Evolutionary conservation across 352 stramenopile genomes (phyloP), one percentile per base, ranked within the genome.

Genomic region (Pseudoperonospora humuli): DNA sequence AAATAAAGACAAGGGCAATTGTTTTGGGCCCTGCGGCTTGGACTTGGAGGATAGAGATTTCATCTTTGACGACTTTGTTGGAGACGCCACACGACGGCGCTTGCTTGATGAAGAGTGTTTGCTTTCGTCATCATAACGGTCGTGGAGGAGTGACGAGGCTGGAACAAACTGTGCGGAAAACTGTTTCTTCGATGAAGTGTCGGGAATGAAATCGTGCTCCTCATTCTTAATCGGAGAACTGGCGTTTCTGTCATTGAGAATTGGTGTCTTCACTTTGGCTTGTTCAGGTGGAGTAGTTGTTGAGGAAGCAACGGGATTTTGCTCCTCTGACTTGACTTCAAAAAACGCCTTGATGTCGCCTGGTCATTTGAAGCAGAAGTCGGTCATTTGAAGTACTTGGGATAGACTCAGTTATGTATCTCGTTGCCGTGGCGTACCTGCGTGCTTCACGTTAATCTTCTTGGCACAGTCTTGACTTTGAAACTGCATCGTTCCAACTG

Each of bases 291-390:
- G 27, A 38, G 26, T 28, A 26, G 14, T 19, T 3, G 35, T 24
- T 31, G 36, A 29, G 10, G 24, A n/a, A 35, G 18, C 17, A 13
- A 39, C 7, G 18, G 41, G 34, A 27, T 67, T 54, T 20, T 51
- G 39, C 24, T 71, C 68, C 38, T 66, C 60, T 7, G 51, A 26
- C 38, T 78, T 74, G 17, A 57, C 61, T 11, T 53, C 59, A 31
- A 86, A 85, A 34, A 90, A 90, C 9, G 66, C 67, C 9, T 66
- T 84, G 40, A 90, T 87, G 35, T 86, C 57, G 14, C 60, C 78
- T 90, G 10, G 1, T 21, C 15, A n/a, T 32, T 32, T 14, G 3
- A 13, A 32, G 26, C 26, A 32, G 11, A 3, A 29, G 26, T 14
- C 10, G n/a, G 26, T 15, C 11, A 13, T 15, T 32, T 32, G 26